Evolutionary conservation across 169 alveolate species (phyloP), one percentile per base, ranked within the genome.

Genomic region (Cryptosporidium parvum): DNA sequence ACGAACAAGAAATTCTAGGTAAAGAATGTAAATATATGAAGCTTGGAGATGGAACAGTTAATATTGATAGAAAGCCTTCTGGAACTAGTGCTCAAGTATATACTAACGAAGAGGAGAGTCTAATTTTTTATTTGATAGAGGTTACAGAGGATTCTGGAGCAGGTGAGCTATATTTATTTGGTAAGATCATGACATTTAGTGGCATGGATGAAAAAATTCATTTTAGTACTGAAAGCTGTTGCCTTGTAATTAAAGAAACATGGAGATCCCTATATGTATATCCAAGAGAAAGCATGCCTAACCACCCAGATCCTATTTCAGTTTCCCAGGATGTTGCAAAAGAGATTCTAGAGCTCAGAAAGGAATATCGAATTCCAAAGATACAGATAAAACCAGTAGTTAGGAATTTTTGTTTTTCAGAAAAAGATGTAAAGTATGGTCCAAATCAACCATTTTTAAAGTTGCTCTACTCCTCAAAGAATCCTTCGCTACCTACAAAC

Each of bases 381-480:
- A 37, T 80, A 42, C 59, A 80, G 45, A 80, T 80, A 65, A 80
- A 80, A 42, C 89, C 89, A 23, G 89, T 80, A 12, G 48, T 67
- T 42, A 80, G 89, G 31, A 80, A 80, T 51, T 80, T 80, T 65
- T 59, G 80, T 37, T 80, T 80, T 51, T 37, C 65, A 35, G 69
- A 80, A 16, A 62, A 59, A 33, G 89, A 65, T 23, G 89, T 80
- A 12, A 48, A 29, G 31, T 80, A 62, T 33, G 89, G 89, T 18
- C 89, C 89, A 80, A 80, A 80, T 31, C 89, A 80, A 23, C 89
- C 89, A 3, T 80, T 80, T 65, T 48, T 80, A 0, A 80, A 80
- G 21, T 37, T 80, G 1, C 48, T 80, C 14, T 80, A 80, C 48
- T 65, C 89, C 21, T 62, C 80, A 26, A 80, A 48, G n/a, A 58